Percentiles rank a stretch among this genome's conserved stretches.
These are phyloP conservation scores for Amylostereum areolatum DNA, from an alignment of 1,284 basidiomycete genomes.

Conservation along the genomic window DNA sequence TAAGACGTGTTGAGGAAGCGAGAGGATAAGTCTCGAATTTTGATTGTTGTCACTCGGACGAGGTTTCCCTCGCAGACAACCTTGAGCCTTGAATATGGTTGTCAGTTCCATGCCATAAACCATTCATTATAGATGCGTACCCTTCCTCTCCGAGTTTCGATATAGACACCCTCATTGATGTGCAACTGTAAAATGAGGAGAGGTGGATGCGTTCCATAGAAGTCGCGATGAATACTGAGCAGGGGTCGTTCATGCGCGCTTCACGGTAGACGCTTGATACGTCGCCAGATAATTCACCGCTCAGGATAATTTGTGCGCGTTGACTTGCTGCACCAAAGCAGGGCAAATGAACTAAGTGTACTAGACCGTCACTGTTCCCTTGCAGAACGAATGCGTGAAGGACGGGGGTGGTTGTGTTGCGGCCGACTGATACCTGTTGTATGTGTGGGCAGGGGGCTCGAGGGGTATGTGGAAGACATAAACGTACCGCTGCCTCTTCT, in stretches of 20 bases:
- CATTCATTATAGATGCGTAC: conserved; percentile 5
- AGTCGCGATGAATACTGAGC: conserved; percentile 10
- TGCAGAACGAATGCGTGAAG: conserved; percentile 36
- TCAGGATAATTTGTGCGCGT: conserved; percentile 33
- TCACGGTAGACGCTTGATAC: conserved; percentile 17
- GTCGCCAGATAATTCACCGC: conserved; percentile 21
- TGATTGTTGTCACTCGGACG: conserved; percentile 26
- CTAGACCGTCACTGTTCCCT: conserved; percentile 27
- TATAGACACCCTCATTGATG: conserved; percentile 4
- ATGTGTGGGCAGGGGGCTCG: background rate
- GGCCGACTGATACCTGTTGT: conserved; percentile 14
- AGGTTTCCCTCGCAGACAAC: conserved; percentile 12
- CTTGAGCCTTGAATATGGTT: no score
- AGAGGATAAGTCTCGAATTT: conserved; percentile 19
- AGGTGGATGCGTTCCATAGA: conserved; percentile 14
- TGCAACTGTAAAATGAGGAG: conserved; percentile 5
- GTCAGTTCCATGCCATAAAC: no score
- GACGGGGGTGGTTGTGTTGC: conserved; percentile 26
- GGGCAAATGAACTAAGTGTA: conserved; percentile 31
- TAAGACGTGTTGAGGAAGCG: conserved; percentile 23
- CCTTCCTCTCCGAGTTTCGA: conserved; percentile 9
- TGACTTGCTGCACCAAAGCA: conserved; percentile 34
- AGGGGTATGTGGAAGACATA: background rate
- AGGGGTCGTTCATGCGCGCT: conserved; percentile 10
- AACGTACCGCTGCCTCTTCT: conserved; percentile 26